phyloP scores from a whole-genome alignment of 2,329 filamentous ascomycete species.

The Rhytidhysteron rufulum region DNA sequence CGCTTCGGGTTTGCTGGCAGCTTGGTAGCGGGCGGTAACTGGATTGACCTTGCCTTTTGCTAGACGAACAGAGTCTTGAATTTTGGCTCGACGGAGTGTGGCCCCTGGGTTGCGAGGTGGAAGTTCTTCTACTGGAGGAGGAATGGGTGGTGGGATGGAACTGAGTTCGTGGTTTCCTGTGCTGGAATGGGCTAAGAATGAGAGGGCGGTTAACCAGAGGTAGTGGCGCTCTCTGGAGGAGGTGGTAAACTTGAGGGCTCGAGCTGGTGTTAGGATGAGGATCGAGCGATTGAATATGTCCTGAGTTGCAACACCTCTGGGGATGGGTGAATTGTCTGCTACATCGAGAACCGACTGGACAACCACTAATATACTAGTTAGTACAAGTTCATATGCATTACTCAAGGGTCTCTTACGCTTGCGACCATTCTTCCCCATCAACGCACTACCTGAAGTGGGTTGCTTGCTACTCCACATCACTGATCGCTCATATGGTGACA shows the following conservation, averaged over 20 bases:
- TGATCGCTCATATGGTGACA: constrained; percentile 91
- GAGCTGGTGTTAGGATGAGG: constrained; percentile 85
- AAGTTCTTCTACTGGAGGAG: constrained; percentile 22
- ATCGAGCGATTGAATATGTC: constrained; percentile 87
- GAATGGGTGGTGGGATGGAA: constrained; percentile 40
- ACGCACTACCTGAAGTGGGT: constrained; percentile 77
- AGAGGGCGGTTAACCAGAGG: constrained; percentile 89
- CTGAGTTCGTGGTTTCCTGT: constrained; percentile 75
- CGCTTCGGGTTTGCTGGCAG: constrained; percentile 20
- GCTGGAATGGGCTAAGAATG: constrained; percentile 87
- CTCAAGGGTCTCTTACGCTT: constrained; percentile 66
- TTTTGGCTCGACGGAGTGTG: constrained; percentile 53
- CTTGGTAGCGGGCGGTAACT: constrained; percentile 30
- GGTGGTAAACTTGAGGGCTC: constrained; percentile 93
- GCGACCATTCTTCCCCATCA: constrained; percentile 90
- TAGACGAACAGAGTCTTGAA: constrained; percentile 84
- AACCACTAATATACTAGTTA: constrained; percentile 55
- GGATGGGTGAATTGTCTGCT: constrained; percentile 84
- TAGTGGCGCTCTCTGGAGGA: constrained; percentile 81
- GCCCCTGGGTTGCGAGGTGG: constrained; percentile 34
- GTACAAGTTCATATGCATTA: not conserved
- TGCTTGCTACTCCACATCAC: constrained; percentile 99
- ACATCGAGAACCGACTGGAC: constrained; percentile 98
- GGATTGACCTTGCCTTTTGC: constrained; percentile 65
- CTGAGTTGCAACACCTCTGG: constrained; percentile 59